phyloP scores from a whole-genome alignment of 2,329 filamentous ascomycete genomes.

The Aspergillus calidoustus region DNA sequence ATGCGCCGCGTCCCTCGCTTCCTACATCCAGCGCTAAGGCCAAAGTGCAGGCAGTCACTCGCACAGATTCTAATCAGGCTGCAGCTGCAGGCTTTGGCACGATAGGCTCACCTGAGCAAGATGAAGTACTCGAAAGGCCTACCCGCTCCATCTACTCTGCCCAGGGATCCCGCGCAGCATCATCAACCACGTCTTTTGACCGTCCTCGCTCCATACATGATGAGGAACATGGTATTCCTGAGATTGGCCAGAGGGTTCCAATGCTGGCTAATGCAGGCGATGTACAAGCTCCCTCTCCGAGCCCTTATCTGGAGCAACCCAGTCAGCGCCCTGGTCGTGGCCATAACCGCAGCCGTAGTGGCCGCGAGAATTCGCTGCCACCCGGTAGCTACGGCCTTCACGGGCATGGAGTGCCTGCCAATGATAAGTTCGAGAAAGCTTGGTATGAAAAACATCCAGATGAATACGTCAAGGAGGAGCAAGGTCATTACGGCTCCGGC shows the following conservation, averaged over 20 bases:
- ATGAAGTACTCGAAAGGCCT: slow-evolving; percentile 57
- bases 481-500: slow-evolving; percentile 64
- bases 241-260: slow-evolving; percentile 89
- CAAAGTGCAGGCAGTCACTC: slow-evolving; percentile 80
- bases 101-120: slow-evolving; percentile 50
- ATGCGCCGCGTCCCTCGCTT: slow-evolving; percentile 87
- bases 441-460: slow-evolving; percentile 95
- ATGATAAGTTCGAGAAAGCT: slow-evolving; percentile 84
- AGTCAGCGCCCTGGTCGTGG: slow-evolving; percentile 56
- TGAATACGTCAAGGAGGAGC: slow-evolving; percentile 72
- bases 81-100: slow-evolving; percentile 83
- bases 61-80: slow-evolving; percentile 86
- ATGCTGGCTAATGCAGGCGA: slow-evolving; percentile 93
- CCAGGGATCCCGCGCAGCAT: slow-evolving; percentile 52
- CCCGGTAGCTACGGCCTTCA: slow-evolving; percentile 93
- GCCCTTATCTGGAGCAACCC: slow-evolving; percentile 57
- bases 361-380: slow-evolving; percentile 71
- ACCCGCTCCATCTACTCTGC: slow-evolving; percentile 66
- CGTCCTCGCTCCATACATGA: slow-evolving; percentile 65
- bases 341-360: slow-evolving; percentile 74
- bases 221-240: slow-evolving; percentile 86
- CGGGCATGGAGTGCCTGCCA: slow-evolving; percentile 76
- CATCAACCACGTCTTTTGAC: slow-evolving; percentile 52
- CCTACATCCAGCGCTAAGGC: slow-evolving; percentile 80
- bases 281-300: slow-evolving; percentile 90